Evolutionary conservation across 2,329 filamentous ascomycete genomes (phyloP).

Genomic region (Dissoconium aciculare): DNA sequence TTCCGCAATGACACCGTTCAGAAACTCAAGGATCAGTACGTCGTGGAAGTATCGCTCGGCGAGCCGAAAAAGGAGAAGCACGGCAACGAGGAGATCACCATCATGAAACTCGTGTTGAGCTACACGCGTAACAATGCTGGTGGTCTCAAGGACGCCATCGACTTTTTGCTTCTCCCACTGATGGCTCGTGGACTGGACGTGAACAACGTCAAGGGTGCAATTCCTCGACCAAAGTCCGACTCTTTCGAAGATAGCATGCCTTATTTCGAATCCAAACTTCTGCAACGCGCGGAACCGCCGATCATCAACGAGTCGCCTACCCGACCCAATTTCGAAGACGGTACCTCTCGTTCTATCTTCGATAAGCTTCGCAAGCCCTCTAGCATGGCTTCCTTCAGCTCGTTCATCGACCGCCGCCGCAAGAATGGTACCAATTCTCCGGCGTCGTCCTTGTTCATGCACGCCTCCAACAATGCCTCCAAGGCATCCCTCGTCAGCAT

Average conservation of each 20-base stretch:
- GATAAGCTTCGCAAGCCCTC: conserved; percentile 88
- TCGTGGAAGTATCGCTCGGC: conserved; percentile 69
- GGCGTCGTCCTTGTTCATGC: conserved; percentile 70
- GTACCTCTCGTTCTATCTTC: conserved; percentile 69
- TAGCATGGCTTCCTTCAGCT: conserved; percentile 85
- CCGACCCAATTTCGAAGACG: conserved; percentile 69
- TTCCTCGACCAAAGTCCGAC: conserved; percentile 94
- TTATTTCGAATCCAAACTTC: conserved; percentile 91
- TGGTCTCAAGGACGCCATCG: conserved; percentile 86
- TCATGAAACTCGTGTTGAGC: conserved; percentile 34
- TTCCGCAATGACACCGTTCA: conserved; percentile 66
- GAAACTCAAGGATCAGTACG: conserved; percentile 81
- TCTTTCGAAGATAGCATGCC: conserved; percentile 95
- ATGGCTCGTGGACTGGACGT: conserved; percentile 81
- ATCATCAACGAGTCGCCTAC: conserved; percentile 74
- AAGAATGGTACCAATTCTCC: conserved; percentile 77
- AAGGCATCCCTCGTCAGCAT: conserved; percentile 93
- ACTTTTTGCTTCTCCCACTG: conserved; percentile 76
- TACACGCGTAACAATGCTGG: conserved; percentile 97
- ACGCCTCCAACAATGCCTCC: conserved; percentile 71
- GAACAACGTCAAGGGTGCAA: conserved; percentile 78
- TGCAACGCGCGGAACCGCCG: conserved; percentile 77
- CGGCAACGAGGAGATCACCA: conserved; percentile 28
- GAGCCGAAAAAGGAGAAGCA: conserved; percentile 29
- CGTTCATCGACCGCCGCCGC: conserved; percentile 84